Evolutionary conservation across 176 grass and related monocot species (phyloP), one percentile per base, ranked within the genome.

Genomic region (Oryza nivara): DNA sequence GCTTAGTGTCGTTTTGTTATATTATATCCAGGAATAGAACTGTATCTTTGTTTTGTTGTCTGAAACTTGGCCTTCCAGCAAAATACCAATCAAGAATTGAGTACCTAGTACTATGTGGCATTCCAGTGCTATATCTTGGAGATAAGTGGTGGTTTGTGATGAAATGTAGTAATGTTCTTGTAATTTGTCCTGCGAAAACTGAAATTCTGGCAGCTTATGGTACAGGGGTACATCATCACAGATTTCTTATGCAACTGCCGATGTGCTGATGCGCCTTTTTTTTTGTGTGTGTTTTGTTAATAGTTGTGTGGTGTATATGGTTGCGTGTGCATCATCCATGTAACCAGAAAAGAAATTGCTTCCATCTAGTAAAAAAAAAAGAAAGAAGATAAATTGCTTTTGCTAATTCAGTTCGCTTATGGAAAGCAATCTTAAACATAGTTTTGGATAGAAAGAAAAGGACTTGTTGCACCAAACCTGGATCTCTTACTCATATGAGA

Each of bases 1-100:
- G 38, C 15, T 1, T 51, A 14, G 28, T 63, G 10, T 47, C 13
- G 4, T 82, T 56, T 11, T 17, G 13, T 70, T 43, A 67, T 73
- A 78, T 75, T 34, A 67, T 73, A 78, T 74, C 56, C 43, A 74
- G 70, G 51, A 67, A 77, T 75, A 52, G 64, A 43, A 63, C 79
- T 60, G 17, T 8, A 51, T 43, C 12, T 32, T 23, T 13, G 25
- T 46, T 74, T 63, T 60, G 4, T 69, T 75, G 63, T 51, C 64
- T 80, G 68, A 35, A 64, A 69, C 16, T 87, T 20, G 43, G 4
- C 43, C 9, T 35, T 34, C 11, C 76, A 73, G 34, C 22, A 30
- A 19, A 54, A 49, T 51, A 23, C 52, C 43, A 51, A 16, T 4
- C 12, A 41, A 61, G 54, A 15, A 14, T 22, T 30, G 17, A 1